Percentiles rank a stretch among this genome's conserved stretches.
Evolutionary conservation across 768 basidiomycete genomes (phyloP).

Genomic region (Auriscalpium microsporum): DNA sequence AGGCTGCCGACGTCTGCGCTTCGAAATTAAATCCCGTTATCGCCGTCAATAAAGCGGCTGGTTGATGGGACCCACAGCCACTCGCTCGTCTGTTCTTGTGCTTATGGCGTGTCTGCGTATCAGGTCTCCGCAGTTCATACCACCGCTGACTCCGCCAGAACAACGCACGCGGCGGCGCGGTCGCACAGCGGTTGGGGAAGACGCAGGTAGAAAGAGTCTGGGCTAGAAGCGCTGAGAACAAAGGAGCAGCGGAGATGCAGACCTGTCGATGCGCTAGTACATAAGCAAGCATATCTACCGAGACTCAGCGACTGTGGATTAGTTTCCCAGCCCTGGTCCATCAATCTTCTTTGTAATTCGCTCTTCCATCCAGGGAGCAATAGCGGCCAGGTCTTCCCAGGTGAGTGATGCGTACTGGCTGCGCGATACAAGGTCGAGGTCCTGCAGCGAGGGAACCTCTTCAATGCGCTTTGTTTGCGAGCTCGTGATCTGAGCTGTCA

Average conservation of each 20-base stretch:
- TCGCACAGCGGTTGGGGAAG: no score
- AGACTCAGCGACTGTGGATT: conserved; percentile 5
- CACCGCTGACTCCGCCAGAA: no score
- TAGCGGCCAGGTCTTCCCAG: conserved; percentile 58
- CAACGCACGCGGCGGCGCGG: no score
- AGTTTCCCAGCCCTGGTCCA: conserved; percentile 64
- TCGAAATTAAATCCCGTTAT: not conserved
- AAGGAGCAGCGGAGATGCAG: not conserved
- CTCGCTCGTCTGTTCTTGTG: not conserved
- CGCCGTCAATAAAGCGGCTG: no score
- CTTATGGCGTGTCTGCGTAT: not conserved
- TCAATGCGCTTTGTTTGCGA: conserved; percentile 28
- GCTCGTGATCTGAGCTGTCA: conserved; percentile 51
- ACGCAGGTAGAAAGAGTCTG: no score
- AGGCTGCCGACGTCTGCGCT: not conserved
- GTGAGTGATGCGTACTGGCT: conserved; percentile 63
- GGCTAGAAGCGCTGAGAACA: not conserved
- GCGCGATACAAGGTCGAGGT: conserved; percentile 39
- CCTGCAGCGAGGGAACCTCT: conserved; percentile 34
- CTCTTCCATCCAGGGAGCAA: conserved; percentile 76
- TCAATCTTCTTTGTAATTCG: conserved; percentile 54
- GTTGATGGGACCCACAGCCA: no score
- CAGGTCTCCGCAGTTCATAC: no score
- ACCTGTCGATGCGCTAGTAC: not conserved
- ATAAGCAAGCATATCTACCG: not conserved